These are phyloP conservation scores for Cicer cuneatum DNA, from an alignment of 306 rosid species.

Conservation along the genomic window DNA sequence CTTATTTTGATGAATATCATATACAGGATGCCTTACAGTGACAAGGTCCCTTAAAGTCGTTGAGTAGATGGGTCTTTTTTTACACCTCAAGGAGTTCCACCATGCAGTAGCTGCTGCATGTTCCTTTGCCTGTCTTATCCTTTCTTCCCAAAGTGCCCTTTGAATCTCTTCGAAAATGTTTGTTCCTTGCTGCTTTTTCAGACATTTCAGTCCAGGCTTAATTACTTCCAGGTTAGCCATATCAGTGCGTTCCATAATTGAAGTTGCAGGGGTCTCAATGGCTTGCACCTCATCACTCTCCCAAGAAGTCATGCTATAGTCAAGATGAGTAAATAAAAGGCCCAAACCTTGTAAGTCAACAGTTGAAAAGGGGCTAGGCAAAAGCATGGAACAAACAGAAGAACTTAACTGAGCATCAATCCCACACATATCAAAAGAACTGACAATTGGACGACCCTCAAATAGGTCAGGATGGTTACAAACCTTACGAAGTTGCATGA, in stretches of 20 bases:
- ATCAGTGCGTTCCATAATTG: slow-evolving; percentile 65
- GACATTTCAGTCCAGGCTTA: slow-evolving; percentile 61
- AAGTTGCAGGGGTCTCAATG: slow-evolving; percentile 73
- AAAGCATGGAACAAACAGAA: slow-evolving; percentile 74
- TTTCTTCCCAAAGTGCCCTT: slow-evolving; percentile 83
- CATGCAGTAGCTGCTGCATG: slow-evolving; percentile 84
- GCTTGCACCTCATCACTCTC: slow-evolving; percentile 88
- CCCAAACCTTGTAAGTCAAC: slow-evolving; percentile 83
- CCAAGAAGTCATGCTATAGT: slow-evolving; percentile 88
- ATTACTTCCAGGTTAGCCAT: slow-evolving; percentile 57
- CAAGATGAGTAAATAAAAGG: slow-evolving; percentile 84
- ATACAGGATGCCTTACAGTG: slow-evolving; percentile 73
- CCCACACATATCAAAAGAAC: slow-evolving; percentile 91
- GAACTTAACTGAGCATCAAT: slow-evolving; percentile 80
- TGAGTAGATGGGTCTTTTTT: slow-evolving; percentile 74
- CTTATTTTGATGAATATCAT: slow-evolving; percentile 72
- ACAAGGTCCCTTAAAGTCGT: slow-evolving; percentile 76
- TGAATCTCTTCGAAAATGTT: slow-evolving; percentile 89
- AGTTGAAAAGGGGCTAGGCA: slow-evolving; percentile 63
- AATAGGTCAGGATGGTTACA: slow-evolving; percentile 99
- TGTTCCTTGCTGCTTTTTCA: slow-evolving; percentile 66
- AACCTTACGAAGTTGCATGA: slow-evolving; percentile 99
- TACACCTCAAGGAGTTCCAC: slow-evolving; percentile 97
- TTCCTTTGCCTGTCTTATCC: slow-evolving; percentile 76
- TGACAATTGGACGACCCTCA: slow-evolving; percentile 98